phyloP scores from a whole-genome alignment of 2,329 filamentous ascomycete genomes.

The Dryadomyces sulphureus region DNA sequence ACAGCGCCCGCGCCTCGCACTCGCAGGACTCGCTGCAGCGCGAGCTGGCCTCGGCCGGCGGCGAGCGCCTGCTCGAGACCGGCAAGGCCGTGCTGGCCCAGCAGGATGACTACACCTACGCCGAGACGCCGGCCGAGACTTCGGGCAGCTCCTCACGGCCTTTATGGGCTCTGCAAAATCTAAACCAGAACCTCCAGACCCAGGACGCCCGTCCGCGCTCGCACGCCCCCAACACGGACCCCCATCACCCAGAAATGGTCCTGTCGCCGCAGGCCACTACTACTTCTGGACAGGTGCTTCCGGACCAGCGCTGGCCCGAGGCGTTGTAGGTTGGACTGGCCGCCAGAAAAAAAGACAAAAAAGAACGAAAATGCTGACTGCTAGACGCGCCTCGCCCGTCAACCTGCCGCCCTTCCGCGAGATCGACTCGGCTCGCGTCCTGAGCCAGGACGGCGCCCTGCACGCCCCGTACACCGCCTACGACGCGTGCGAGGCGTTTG shows the following conservation, averaged over 20 bases:
- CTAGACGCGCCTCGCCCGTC: no score
- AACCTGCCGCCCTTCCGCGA: conserved; percentile 8
- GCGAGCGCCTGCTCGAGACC: conserved; percentile 9
- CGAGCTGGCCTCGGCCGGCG: conserved; percentile 8
- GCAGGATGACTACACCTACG: background rate
- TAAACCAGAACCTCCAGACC: background rate
- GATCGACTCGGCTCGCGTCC: conserved; percentile 5
- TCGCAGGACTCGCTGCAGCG: conserved; percentile 9
- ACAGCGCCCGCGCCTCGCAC: conserved; percentile 3
- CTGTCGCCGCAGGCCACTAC: background rate
- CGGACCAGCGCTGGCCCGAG: conserved; percentile 10
- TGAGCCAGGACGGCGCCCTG: conserved; percentile 5
- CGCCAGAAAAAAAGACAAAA: background rate
- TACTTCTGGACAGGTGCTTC: conserved; percentile 6
- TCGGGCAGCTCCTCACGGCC: no score
- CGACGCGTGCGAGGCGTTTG: background rate
- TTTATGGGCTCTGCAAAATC: no score
- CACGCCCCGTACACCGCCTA: background rate
- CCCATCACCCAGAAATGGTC: conserved; percentile 1
- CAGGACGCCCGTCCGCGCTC: background rate
- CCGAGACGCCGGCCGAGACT: no score
- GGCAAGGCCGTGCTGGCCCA: conserved; percentile 9
- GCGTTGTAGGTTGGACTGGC: conserved; percentile 9
- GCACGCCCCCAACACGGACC: background rate
- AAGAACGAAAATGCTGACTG: no score